These are phyloP conservation scores for Trematosphaeria pertusa DNA, from an alignment of 2,329 filamentous ascomycete genomes.

Conservation along the genomic window DNA sequence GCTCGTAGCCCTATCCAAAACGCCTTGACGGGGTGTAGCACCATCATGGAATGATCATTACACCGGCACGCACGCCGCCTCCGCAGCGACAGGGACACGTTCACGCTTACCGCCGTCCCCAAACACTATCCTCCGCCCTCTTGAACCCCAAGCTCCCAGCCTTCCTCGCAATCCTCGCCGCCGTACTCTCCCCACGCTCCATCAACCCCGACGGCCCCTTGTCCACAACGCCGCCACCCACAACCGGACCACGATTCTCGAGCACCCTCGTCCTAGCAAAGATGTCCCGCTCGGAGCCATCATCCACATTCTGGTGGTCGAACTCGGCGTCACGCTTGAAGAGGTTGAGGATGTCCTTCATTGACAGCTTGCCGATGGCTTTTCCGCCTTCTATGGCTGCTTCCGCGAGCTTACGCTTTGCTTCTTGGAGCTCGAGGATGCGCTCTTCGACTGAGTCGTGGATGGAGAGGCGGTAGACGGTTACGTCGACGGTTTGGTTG, in stretches of 20 bases:
- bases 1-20: no score
- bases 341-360: conserved; percentile 91
- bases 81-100: no score
- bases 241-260: no score
- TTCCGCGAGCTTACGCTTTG: conserved; percentile 90
- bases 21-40: no score
- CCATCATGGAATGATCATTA: no score
- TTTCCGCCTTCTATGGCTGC: conserved; percentile 86
- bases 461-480: conserved; percentile 94
- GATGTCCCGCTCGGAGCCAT: conserved; percentile 39
- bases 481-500: conserved; percentile 92
- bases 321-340: conserved; percentile 75
- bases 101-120: conserved; percentile 51
- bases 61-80: no score
- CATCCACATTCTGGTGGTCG: conserved; percentile 53
- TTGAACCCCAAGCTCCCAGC: conserved; percentile 38
- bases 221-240: no score
- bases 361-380: conserved; percentile 81
- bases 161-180: conserved; percentile 32
- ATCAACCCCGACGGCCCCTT: conserved; percentile 2
- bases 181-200: conserved; percentile 21
- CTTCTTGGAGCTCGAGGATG: conserved; percentile 92
- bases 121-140: conserved; percentile 50
- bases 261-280: conserved; percentile 43
- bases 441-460: conserved; percentile 87